Percentiles rank a stretch among this genome's conserved stretches.
These are phyloP conservation scores for Verbascum thapsus DNA, from an alignment of 257 asterid species.

Conservation along the genomic window DNA sequence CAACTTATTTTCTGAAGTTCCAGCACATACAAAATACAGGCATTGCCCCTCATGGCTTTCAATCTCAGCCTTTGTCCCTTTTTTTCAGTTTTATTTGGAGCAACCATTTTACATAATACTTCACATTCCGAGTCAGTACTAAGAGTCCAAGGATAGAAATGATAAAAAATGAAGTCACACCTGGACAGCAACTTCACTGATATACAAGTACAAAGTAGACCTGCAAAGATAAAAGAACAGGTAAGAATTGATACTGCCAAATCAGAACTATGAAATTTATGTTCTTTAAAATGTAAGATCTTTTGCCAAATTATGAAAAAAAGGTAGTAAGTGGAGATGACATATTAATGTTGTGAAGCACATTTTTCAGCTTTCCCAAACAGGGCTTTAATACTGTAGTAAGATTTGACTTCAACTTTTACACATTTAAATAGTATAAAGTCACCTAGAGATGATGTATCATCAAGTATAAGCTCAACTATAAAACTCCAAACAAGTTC, in stretches of 20 bases:
- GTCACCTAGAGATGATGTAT: too few relatives aligned
- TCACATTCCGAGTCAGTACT: slow-evolving; percentile 10
- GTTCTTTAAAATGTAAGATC: too few relatives aligned
- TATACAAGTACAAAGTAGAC: slow-evolving; percentile 60
- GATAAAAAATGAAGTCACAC: slow-evolving; percentile 43
- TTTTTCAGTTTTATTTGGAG: neutral
- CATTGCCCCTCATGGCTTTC: neutral
- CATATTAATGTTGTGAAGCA: too few relatives aligned
- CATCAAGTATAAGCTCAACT: too few relatives aligned
- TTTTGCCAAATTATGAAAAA: too few relatives aligned
- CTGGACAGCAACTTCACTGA: slow-evolving; percentile 84
- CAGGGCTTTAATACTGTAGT: too few relatives aligned
- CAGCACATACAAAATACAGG: neutral
- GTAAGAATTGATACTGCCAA: slow-evolving; percentile 18
- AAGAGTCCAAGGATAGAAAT: slow-evolving; percentile 24
- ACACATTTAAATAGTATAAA: too few relatives aligned
- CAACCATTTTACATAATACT: neutral
- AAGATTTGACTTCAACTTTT: too few relatives aligned
- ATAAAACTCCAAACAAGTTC: too few relatives aligned
- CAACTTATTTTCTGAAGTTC: neutral
- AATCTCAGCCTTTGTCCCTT: slow-evolving; percentile 1
- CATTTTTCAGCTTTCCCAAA: too few relatives aligned
- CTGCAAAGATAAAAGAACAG: slow-evolving; percentile 52
- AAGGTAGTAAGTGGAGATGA: too few relatives aligned
- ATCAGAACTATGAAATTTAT: neutral